Conservation (phyloP, 2,329 filamentous ascomycete genomes). For the Dryadomyces quercivorus region DNA sequence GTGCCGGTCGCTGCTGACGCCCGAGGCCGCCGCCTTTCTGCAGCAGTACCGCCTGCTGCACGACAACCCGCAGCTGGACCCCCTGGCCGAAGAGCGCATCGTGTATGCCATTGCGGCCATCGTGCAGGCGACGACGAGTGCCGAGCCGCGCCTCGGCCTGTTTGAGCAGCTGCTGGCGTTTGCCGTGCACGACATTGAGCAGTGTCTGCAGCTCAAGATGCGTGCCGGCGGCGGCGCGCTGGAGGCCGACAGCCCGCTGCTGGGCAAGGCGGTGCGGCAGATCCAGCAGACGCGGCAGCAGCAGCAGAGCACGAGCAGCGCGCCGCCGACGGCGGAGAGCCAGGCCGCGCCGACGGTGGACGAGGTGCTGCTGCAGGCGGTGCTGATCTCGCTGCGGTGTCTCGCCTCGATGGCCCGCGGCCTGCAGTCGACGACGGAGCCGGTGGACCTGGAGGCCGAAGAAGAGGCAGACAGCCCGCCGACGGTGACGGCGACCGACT, state of each 20-base stretch:
- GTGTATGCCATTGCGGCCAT: conserved; percentile 64
- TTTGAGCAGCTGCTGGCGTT: conserved; percentile 48
- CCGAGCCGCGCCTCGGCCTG: conserved; percentile 38
- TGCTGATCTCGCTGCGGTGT: conserved; percentile 49
- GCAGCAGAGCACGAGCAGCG: not conserved
- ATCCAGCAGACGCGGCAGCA: conserved; percentile 10
- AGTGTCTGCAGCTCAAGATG: conserved; percentile 23
- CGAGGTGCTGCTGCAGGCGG: conserved; percentile 36
- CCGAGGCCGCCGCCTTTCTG: conserved; percentile 56
- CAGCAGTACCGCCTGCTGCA: conserved; percentile 57
- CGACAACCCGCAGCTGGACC: conserved; percentile 48
- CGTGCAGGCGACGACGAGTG: conserved; percentile 55
- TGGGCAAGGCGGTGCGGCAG: conserved; percentile 13
- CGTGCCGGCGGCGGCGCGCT: conserved; percentile 1
- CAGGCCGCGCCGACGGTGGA: conserved; percentile 15
- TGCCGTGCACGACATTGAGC: conserved; percentile 49
- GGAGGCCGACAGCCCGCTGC: conserved; percentile 8
- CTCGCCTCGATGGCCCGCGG: conserved; percentile 60
- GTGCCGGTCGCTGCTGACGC: conserved; percentile 56
- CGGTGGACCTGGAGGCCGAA: conserved; percentile 48
- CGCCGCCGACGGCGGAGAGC: not conserved
- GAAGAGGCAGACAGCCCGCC: not conserved
- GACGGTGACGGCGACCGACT: conserved; percentile 5
- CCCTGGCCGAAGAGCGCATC: conserved; percentile 59
- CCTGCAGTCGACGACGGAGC: conserved; percentile 55